Evolutionary conservation across 768 basidiomycete species (phyloP), one percentile per base, ranked within the genome.

Genomic region (Daedalea quercina): DNA sequence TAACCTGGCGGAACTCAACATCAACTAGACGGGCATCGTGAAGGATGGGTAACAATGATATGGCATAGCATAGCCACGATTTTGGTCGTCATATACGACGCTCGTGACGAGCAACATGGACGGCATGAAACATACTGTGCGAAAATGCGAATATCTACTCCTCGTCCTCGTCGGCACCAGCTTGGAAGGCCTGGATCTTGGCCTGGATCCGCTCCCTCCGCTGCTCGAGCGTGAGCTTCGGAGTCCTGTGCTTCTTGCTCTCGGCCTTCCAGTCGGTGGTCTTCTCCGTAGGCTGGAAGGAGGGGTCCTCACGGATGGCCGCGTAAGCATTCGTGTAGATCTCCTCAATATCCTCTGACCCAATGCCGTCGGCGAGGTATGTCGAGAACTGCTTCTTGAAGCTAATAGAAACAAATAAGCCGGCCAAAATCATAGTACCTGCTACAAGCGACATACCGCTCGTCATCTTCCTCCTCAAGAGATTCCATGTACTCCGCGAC

Each of bases 401-500:
- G 63, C 90, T 92, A 15, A 25, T n/a, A 41, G 15, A 31, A 31
- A 22, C 24, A n/a, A n/a, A 15, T 1, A 9, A 51, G 19, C 2
- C n/a, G 1, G 17, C 51, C 1, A 11, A 31, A 11, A 31, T 31
- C 6, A 31, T 4, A 31, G 6, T 6, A 31, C 28, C 28, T 31
- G 11, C 28, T 31, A 4, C 28, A 11, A 31, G 42, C 53, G 11
- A 67, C 79, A 56, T 60, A 84, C 84, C 94, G 82, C 75, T 98
- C 95, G 64, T 98, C 96, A 67, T 99, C 96, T 76, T 99, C 96
- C 80, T 99, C 96, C 76, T 99, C 96, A 50, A 98, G 76, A 53
- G 85, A 89, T 76, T 98, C 91, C 96, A 99, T 99, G 80, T 98
- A 99, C 74, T 98, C 96, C 47, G 96, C 92, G 53, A 99, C 87